Evolutionary conservation across 495 filamentous ascomycete genomes (phyloP).

Genomic region (Hyaloscypha finlandica): DNA sequence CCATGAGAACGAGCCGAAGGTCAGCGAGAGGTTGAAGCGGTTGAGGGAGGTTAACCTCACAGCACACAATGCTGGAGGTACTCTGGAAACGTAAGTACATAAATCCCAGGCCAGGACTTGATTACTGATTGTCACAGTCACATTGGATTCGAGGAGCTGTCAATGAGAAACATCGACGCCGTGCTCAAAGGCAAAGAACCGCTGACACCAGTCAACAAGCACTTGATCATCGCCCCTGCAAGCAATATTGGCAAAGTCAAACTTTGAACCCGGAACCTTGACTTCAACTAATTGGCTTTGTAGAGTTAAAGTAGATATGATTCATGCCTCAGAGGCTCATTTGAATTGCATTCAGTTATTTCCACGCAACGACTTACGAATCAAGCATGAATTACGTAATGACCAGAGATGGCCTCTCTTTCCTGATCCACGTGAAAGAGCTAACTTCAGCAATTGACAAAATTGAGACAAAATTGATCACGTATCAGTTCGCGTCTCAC

Average conservation of each 20-base stretch:
- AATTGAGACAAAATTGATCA: too few species aligned
- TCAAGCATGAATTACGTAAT: background rate
- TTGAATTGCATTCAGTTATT: background rate
- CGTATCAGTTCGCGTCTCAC: too few species aligned
- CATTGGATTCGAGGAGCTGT: conserved; percentile 69
- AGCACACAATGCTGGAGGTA: conserved; percentile 72
- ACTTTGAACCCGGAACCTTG: background rate
- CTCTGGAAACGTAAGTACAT: conserved; percentile 56
- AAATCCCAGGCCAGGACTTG: background rate
- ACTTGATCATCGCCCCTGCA: conserved; percentile 40
- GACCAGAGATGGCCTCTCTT: too few species aligned
- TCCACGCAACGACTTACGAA: background rate
- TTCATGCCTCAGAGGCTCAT: background rate
- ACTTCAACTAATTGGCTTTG: background rate
- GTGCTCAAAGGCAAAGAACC: conserved; percentile 56
- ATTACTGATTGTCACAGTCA: conserved; percentile 37
- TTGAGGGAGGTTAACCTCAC: conserved; percentile 58
- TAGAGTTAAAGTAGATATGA: background rate
- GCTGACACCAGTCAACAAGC: conserved; percentile 66
- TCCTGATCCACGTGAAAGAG: too few species aligned
- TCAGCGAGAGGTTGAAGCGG: conserved; percentile 18
- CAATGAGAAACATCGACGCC: conserved; percentile 70
- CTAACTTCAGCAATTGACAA: too few species aligned
- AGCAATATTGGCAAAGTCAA: background rate
- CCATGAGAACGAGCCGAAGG: conserved; percentile 54